A percentile compares a stretch with the other conserved stretches of the same genome.
Conservation (phyloP, 768 basidiomycete species). For the Plicaturopsis crispa region DNA sequence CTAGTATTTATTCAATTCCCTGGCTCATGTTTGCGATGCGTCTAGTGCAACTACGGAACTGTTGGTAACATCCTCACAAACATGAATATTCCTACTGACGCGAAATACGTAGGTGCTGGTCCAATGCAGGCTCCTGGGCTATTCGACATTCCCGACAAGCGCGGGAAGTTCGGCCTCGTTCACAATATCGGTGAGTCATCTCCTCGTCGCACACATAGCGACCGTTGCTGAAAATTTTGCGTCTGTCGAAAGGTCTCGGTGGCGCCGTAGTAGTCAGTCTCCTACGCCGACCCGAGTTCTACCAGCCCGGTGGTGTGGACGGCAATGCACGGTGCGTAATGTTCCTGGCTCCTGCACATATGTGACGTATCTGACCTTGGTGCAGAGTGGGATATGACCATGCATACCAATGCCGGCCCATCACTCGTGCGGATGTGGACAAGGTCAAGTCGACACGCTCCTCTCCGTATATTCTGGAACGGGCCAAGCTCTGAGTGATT, state of each 20-base stretch:
- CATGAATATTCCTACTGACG: background rate
- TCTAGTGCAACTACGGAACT: conserved; percentile 69
- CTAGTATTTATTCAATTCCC: background rate
- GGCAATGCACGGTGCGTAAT: conserved; percentile 51
- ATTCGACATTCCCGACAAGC: conserved; percentile 51
- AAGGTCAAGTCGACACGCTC: conserved; percentile 67
- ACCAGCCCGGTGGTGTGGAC: conserved; percentile 53
- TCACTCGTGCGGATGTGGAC: conserved; percentile 59
- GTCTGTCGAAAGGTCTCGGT: too few relatives aligned
- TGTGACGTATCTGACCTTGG: background rate
- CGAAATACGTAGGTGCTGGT: conserved; percentile 55
- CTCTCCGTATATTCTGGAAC: conserved; percentile 35
- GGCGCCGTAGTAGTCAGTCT: conserved; percentile 75
- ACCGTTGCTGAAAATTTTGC: too few relatives aligned
- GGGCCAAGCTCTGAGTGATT: conserved; percentile 36
- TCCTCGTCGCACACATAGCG: too few relatives aligned
- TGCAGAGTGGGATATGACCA: conserved; percentile 76
- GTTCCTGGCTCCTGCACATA: background rate
- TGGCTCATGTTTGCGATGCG: conserved; percentile 2
- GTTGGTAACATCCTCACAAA: conserved; percentile 28
- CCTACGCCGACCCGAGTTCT: conserved; percentile 74
- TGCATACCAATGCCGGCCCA: conserved; percentile 53
- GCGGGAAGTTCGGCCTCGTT: conserved; percentile 73
- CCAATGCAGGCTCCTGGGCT: conserved; percentile 76
- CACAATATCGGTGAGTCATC: conserved; percentile 89